Evolutionary conservation across 106 monocot genomes (phyloP).

Genomic region (Xerophyta viscosa): DNA sequence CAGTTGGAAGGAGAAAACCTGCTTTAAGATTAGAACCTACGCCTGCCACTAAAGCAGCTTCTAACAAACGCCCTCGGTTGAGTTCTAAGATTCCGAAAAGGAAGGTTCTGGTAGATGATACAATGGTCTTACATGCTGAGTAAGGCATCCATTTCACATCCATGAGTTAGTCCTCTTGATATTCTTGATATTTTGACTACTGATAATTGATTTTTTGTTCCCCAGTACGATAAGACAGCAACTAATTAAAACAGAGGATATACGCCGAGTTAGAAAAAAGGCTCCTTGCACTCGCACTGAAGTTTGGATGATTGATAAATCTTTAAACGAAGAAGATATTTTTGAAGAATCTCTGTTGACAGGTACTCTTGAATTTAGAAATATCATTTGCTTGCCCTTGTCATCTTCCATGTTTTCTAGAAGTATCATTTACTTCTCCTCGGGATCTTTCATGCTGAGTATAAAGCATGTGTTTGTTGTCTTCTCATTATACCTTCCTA

Average conservation of each 20-base stretch:
- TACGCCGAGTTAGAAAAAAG: constrained; percentile 84
- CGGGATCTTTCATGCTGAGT: too few species aligned
- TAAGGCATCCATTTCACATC: constrained; percentile 46
- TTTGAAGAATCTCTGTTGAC: constrained; percentile 58
- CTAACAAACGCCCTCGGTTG: constrained; percentile 58
- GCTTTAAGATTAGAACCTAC: constrained; percentile 38
- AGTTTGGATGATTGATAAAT: constrained; percentile 86
- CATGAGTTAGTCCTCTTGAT: too few species aligned
- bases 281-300: constrained; percentile 90
- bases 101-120: constrained; percentile 83
- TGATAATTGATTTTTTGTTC: too few species aligned
- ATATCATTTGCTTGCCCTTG: neutral
- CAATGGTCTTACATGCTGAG: constrained; percentile 97
- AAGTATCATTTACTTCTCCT: too few species aligned
- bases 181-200: too few species aligned
- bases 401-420: too few species aligned
- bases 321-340: constrained; percentile 64
- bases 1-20: constrained; percentile 65
- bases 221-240: constrained; percentile 83
- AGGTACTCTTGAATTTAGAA: constrained; percentile 27
- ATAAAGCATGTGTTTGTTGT: too few species aligned
- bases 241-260: constrained; percentile 88
- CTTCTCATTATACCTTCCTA: too few species aligned
- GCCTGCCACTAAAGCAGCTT: constrained; percentile 30
- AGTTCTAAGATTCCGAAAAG: constrained; percentile 42